Evolutionary conservation across 108 stramenopile species (phyloP).

Genomic region (Cyclostephanos invisitatus): DNA sequence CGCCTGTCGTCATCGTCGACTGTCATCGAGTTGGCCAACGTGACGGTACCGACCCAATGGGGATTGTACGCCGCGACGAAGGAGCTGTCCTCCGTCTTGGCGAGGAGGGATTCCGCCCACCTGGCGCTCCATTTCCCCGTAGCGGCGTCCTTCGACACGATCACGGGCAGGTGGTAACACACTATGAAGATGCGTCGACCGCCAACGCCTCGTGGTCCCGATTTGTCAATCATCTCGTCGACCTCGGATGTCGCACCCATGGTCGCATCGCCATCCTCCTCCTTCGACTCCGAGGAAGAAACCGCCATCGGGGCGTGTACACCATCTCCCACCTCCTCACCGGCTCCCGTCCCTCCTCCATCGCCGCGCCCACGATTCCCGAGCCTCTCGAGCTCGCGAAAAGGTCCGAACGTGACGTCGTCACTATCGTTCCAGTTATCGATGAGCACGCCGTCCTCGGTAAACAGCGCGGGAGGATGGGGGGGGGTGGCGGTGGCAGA

Average conservation of each 20-base stretch:
- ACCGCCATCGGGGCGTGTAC: conserved; percentile 22
- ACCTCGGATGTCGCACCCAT: not conserved
- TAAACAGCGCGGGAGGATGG: conserved; percentile 14
- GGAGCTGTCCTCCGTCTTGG: conserved; percentile 53
- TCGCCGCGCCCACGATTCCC: conserved; percentile 12
- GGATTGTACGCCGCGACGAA: conserved; percentile 50
- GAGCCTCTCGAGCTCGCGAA: conserved; percentile 23
- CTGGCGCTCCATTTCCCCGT: conserved; percentile 50
- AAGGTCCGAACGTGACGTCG: conserved; percentile 28
- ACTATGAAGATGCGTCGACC: conserved; percentile 50
- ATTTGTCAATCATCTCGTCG: not conserved
- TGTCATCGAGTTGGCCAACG: conserved; percentile 15
- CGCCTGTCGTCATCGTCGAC: conserved; percentile 53
- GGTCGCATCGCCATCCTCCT: not conserved
- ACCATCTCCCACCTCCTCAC: conserved; percentile 32
- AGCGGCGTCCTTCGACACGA: conserved; percentile 41
- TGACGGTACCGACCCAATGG: conserved; percentile 72
- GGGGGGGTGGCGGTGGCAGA: no score
- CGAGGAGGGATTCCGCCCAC: conserved; percentile 74
- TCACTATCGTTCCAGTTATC: conserved; percentile 37
- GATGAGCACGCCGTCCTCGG: conserved; percentile 39
- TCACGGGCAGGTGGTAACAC: conserved; percentile 76
- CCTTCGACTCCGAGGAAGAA: not conserved
- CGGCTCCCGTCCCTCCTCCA: conserved; percentile 21
- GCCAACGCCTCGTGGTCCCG: not conserved